Evolutionary conservation across 2,329 filamentous ascomycete species (phyloP).

Genomic region (Clonostachys byssicola): DNA sequence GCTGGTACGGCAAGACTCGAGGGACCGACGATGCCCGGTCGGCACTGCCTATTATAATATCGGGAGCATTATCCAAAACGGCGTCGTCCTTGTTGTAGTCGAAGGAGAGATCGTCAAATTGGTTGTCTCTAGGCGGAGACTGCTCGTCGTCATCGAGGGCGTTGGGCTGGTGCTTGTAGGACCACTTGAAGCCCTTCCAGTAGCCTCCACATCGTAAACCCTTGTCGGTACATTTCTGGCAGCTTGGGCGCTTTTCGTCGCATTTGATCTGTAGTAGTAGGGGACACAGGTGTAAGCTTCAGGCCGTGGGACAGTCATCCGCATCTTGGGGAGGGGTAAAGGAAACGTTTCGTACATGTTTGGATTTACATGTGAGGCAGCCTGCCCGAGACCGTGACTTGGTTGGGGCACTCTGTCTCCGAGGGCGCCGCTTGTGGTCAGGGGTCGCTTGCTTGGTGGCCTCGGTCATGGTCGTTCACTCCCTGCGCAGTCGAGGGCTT

Average conservation of each 20-base stretch:
- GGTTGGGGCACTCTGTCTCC: neutral
- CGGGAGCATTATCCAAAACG: neutral
- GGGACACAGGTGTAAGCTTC: neutral
- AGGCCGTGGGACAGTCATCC: too few species aligned
- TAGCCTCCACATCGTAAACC: constrained; percentile 19
- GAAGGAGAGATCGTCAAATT: neutral
- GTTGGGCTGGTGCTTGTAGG: constrained; percentile 30
- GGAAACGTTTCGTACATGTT: constrained; percentile 9
- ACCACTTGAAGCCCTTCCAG: constrained; percentile 28
- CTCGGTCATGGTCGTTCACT: too few species aligned
- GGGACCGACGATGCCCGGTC: neutral
- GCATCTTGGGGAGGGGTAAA: neutral
- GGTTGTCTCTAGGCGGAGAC: neutral
- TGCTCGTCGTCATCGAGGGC: neutral
- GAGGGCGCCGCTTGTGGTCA: too few species aligned
- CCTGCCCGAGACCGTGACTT: constrained; percentile 5
- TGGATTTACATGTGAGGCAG: constrained; percentile 9
- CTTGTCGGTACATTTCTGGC: constrained; percentile 15
- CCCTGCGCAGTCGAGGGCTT: too few species aligned
- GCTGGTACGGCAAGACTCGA: neutral
- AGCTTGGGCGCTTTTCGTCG: constrained; percentile 19
- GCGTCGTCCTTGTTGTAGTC: neutral
- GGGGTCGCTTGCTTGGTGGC: too few species aligned
- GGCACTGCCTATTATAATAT: neutral
- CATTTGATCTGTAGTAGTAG: constrained; percentile 16